Conservation (phyloP, 2,329 filamentous ascomycete genomes). For the Monilinia aucupariae region DNA sequence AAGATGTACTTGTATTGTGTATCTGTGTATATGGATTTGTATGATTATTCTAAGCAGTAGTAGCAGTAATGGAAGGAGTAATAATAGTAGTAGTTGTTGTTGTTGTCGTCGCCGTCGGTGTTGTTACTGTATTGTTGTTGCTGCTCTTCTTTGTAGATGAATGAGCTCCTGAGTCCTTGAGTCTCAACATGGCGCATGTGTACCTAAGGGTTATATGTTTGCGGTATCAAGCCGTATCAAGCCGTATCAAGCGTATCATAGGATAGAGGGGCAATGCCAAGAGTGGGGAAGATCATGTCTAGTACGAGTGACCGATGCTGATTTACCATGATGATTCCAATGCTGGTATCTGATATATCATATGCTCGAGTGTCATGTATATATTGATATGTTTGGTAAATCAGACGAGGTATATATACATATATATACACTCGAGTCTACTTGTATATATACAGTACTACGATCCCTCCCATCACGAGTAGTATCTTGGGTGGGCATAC, state of each 20-base stretch:
- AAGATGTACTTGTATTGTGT: not conserved
- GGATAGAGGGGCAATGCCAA: constrained; percentile 13
- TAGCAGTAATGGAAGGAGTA: no score
- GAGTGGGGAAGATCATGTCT: constrained; percentile 13
- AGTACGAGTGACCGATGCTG: not conserved
- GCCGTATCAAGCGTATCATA: not conserved
- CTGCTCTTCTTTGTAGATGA: not conserved
- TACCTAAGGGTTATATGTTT: no score
- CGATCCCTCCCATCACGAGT: no score
- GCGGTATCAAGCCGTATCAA: not conserved
- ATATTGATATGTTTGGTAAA: no score
- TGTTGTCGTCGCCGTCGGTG: not conserved
- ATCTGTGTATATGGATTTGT: not conserved
- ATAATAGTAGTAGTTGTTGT: constrained; percentile 16
- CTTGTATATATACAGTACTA: no score
- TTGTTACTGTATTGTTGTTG: no score
- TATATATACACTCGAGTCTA: no score
- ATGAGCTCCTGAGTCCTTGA: constrained; percentile 16
- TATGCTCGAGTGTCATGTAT: no score
- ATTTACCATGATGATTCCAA: no score
- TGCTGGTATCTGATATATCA: no score
- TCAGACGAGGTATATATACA: no score
- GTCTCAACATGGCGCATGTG: not conserved
- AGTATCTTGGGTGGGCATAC: no score
- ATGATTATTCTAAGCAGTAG: constrained; percentile 7